Conservation (phyloP, 129 eudicot genomes). For the Calendula officinalis region DNA sequence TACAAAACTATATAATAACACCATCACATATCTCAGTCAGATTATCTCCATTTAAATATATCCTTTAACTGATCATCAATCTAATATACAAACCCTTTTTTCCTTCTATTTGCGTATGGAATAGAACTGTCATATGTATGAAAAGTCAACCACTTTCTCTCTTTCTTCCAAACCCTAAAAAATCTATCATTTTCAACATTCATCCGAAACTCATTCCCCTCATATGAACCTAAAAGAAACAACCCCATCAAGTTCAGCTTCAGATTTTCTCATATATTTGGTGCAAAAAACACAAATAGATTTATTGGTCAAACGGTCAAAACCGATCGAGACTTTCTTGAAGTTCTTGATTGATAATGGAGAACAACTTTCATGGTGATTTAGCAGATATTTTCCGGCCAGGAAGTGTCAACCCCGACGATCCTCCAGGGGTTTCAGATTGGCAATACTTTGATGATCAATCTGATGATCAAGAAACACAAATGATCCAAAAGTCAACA, state of each 20-base stretch:
- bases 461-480: constrained; percentile 30
- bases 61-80: constrained; percentile 34
- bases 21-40: constrained; percentile 39
- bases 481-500: constrained; percentile 34
- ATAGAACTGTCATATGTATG: constrained; percentile 40
- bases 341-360: constrained; percentile 36
- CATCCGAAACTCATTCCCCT: constrained; percentile 12
- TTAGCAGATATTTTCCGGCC: constrained; percentile 78
- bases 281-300: constrained; percentile 22
- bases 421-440: constrained; percentile 25
- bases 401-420: constrained; percentile 34
- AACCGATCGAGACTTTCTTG: constrained; percentile 21
- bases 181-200: constrained; percentile 31
- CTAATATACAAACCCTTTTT: constrained; percentile 32
- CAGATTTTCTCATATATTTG: constrained; percentile 32
- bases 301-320: not conserved
- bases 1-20: constrained; percentile 25
- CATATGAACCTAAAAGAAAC: constrained; percentile 23
- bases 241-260: constrained; percentile 9
- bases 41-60: constrained; percentile 16
- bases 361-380: constrained; percentile 73
- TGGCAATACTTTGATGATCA: constrained; percentile 42
- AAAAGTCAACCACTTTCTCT: constrained; percentile 75
- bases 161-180: constrained; percentile 42
- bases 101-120: constrained; percentile 47